phyloP scores from a whole-genome alignment of 2,329 filamentous ascomycete genomes.

The Cladosporium sp. region DNA sequence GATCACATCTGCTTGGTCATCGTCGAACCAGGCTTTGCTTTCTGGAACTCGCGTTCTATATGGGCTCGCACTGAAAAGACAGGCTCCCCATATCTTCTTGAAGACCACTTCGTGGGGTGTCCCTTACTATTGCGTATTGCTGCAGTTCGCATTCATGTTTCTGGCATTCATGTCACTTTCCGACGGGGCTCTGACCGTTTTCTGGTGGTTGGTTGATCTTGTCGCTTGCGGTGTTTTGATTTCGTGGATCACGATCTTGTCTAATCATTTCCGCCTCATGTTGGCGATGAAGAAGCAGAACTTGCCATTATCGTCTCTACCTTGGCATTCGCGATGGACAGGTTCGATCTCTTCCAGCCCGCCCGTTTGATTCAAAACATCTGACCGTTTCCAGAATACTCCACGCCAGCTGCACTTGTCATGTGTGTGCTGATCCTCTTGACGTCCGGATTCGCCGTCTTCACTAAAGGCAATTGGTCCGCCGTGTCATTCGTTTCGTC shows the following conservation, averaged over 20 bases:
- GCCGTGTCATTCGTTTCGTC: conserved; percentile 32
- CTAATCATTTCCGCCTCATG: conserved; percentile 25
- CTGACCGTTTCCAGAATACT: conserved; percentile 19
- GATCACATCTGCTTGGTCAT: conserved; percentile 60
- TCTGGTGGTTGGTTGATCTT: conserved; percentile 61
- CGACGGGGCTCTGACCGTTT: conserved; percentile 56
- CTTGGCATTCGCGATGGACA: conserved; percentile 36
- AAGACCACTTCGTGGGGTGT: conserved; percentile 29
- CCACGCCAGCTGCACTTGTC: conserved; percentile 30
- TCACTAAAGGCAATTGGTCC: conserved; percentile 26
- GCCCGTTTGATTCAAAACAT: background rate
- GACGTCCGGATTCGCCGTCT: conserved; percentile 26
- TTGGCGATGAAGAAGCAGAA: conserved; percentile 24
- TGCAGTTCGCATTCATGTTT: conserved; percentile 27
- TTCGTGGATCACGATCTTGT: conserved; percentile 47
- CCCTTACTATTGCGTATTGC: conserved; percentile 23
- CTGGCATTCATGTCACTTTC: conserved; percentile 26
- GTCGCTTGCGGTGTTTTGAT: conserved; percentile 61
- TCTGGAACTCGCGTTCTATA: conserved; percentile 51
- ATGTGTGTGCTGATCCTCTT: conserved; percentile 28
- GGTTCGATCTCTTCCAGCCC: background rate
- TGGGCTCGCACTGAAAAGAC: conserved; percentile 56
- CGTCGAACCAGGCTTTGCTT: conserved; percentile 52
- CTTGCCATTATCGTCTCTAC: conserved; percentile 21
- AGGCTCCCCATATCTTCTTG: conserved; percentile 55